These are phyloP conservation scores for Paulinella micropora DNA, from an alignment of 78 protist genomes.

Conservation along the genomic window DNA sequence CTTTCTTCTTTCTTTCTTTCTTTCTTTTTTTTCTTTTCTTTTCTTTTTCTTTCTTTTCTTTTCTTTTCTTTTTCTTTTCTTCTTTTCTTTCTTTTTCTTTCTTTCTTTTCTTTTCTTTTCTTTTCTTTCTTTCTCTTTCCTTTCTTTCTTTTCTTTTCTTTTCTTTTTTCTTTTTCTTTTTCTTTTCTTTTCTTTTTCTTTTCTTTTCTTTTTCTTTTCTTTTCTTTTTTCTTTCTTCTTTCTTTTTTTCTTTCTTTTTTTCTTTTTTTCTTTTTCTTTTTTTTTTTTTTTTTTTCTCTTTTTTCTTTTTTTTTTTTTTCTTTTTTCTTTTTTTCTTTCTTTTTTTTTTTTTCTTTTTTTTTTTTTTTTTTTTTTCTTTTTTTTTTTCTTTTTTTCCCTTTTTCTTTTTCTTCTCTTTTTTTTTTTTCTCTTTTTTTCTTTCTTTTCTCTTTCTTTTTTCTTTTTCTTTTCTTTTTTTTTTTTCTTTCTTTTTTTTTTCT, in stretches of 20 bases:
- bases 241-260: background rate
- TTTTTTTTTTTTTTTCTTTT: background rate
- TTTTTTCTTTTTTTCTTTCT: background rate
- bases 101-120: too few species aligned
- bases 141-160: too few species aligned
- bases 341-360: slow-evolving; percentile 4
- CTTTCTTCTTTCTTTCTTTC: too few species aligned
- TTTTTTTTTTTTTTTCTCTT: background rate
- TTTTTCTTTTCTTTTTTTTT: background rate
- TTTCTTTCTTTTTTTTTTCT: slow-evolving; percentile 15
- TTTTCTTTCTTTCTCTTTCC: too few species aligned
- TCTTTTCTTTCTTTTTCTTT: too few species aligned
- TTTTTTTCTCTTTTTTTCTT: background rate
- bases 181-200: background rate
- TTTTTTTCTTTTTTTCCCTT: background rate
- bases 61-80: too few species aligned
- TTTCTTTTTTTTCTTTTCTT: too few species aligned
- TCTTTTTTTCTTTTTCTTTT: background rate
- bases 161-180: too few species aligned
- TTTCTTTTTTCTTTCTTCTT: background rate
- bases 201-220: slow-evolving; percentile 15
- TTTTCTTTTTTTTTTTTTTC: background rate
- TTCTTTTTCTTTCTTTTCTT: too few species aligned
- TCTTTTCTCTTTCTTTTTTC: background rate
- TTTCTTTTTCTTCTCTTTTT: too few species aligned